Percentiles rank a stretch among this genome's conserved stretches.
These are phyloP conservation scores for Zygosaccharomyces gambellarensis DNA, from an alignment of 805 yeast species.

Conservation along the genomic window DNA sequence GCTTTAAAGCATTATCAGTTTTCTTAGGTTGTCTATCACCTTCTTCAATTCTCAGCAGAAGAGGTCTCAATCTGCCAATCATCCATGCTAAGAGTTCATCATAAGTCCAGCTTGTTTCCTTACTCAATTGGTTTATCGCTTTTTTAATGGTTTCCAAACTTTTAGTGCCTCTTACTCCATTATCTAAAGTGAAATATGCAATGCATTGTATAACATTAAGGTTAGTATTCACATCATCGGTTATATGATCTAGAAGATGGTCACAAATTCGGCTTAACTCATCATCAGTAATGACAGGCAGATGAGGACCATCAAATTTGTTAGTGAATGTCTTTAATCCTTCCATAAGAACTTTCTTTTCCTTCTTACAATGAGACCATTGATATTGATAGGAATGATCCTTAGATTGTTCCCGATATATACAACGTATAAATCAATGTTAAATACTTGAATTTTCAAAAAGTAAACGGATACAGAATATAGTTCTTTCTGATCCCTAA, in stretches of 20 bases:
- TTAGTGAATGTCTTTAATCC: conserved; percentile 2
- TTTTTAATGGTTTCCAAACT: conserved; percentile 1
- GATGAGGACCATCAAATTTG: conserved; percentile 1
- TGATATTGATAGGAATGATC: background rate
- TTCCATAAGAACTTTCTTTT: background rate
- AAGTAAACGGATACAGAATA: background rate
- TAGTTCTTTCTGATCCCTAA: background rate
- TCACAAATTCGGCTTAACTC: conserved; percentile 6
- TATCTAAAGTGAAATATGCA: conserved; percentile 7
- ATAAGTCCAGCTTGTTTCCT: background rate
- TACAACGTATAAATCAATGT: background rate
- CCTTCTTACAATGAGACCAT: background rate
- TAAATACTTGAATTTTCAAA: background rate
- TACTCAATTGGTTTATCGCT: background rate
- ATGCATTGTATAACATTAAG: conserved; percentile 6
- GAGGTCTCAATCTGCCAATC: conserved; percentile 13
- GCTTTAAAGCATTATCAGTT: conserved; percentile 32
- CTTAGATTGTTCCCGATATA: background rate
- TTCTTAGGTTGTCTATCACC: background rate
- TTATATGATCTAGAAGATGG: background rate
- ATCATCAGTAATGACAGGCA: conserved; percentile 4
- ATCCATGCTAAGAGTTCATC: conserved; percentile 7
- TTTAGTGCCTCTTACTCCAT: conserved; percentile 1
- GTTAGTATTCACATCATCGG: conserved; percentile 1
- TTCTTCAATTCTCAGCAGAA: conserved; percentile 8